These are phyloP conservation scores for Mycena metata DNA, from an alignment of 768 basidiomycete species.

Conservation along the genomic window DNA sequence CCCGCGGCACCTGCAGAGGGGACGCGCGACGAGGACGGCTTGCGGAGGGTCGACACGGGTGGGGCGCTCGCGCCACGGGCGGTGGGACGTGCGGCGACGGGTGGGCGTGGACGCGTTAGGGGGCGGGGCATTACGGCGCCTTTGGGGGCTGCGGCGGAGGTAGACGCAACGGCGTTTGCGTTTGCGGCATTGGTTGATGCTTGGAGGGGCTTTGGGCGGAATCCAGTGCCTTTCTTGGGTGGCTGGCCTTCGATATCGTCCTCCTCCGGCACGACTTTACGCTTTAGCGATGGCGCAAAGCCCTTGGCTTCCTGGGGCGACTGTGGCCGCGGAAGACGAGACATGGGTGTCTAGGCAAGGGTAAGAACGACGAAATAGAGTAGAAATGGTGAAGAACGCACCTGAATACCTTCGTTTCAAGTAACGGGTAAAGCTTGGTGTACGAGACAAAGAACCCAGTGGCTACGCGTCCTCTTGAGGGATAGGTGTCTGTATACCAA, in stretches of 20 bases:
- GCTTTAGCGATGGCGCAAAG: constrained; percentile 34
- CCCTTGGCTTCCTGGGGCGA: constrained; percentile 33
- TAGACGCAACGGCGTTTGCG: constrained; percentile 12
- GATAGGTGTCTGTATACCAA: not conserved
- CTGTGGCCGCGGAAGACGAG: constrained; percentile 34
- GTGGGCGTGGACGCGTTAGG: constrained; percentile 30
- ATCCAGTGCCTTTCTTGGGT: constrained; percentile 28
- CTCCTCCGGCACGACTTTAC: constrained; percentile 36
- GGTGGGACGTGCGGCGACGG: constrained; percentile 32
- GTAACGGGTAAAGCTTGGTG: not conserved
- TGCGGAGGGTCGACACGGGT: constrained; percentile 27
- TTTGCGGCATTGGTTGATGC: constrained; percentile 21
- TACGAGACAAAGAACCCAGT: constrained; percentile 1
- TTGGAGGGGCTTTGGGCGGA: constrained; percentile 36
- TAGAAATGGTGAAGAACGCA: not conserved
- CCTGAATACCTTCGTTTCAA: not conserved
- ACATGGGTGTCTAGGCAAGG: constrained; percentile 6
- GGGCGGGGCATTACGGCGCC: constrained; percentile 26
- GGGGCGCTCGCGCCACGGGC: constrained; percentile 33
- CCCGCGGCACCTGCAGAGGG: constrained; percentile 14
- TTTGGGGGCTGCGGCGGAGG: constrained; percentile 1
- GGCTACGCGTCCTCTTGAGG: not conserved
- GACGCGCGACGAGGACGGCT: constrained; percentile 35
- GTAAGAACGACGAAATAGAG: not conserved
- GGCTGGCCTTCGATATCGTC: constrained; percentile 36